These are phyloP conservation scores for Hydnum rufescens DNA, from an alignment of 768 basidiomycete genomes.

Conservation along the genomic window DNA sequence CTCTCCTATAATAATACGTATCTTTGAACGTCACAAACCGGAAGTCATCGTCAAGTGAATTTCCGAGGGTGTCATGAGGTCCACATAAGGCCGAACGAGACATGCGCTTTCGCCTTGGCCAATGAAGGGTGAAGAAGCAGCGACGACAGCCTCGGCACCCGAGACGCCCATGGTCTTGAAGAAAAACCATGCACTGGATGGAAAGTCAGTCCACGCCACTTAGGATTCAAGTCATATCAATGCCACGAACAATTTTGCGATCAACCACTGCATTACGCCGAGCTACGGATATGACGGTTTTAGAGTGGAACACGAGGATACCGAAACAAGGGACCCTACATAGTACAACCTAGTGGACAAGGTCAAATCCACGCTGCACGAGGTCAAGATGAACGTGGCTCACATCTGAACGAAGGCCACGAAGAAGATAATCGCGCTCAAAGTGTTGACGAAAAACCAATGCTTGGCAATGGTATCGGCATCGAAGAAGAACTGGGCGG, in stretches of 20 bases:
- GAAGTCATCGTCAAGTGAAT: conserved; percentile 81
- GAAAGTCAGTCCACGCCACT: too few relatives aligned
- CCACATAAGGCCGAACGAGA: conserved; percentile 66
- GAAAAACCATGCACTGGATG: conserved; percentile 89
- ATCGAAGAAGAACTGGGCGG: conserved; percentile 72
- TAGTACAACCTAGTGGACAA: too few relatives aligned
- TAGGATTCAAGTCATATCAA: too few relatives aligned
- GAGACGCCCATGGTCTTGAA: conserved; percentile 81
- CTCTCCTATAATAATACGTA: conserved; percentile 11
- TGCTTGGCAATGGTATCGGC: conserved; percentile 38
- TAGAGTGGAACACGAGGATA: neutral
- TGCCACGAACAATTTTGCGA: conserved; percentile 74
- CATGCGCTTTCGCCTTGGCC: conserved; percentile 83
- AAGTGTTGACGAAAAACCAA: conserved; percentile 64
- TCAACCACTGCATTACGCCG: conserved; percentile 87
- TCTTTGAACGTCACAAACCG: too few relatives aligned
- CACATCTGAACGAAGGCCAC: conserved; percentile 84
- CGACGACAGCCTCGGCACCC: conserved; percentile 88
- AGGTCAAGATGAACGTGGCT: too few relatives aligned
- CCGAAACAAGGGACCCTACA: conserved; percentile 12
- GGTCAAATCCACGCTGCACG: too few relatives aligned
- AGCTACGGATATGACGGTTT: too few relatives aligned
- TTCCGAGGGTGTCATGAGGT: conserved; percentile 69
- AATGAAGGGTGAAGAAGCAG: conserved; percentile 83
- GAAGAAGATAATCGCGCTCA: conserved; percentile 72